phyloP scores from a whole-genome alignment of 352 stramenopile genomes.

The Thraustotheca clavata region DNA sequence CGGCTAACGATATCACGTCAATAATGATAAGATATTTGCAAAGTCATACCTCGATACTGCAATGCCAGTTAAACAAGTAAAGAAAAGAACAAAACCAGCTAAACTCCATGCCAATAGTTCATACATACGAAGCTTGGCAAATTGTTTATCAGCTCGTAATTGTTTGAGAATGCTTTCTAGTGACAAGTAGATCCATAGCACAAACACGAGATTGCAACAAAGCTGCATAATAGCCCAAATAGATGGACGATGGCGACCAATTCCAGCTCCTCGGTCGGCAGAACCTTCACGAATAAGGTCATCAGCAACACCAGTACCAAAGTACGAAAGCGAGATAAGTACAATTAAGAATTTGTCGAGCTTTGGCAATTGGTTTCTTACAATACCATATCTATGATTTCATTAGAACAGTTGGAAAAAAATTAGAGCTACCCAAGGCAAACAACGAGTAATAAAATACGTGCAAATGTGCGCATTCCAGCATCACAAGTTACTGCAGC shows the following conservation, averaged over 20 bases:
- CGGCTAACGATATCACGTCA: slow-evolving; percentile 29
- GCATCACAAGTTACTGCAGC: slow-evolving; percentile 72
- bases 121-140: slow-evolving; percentile 87
- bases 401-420: not conserved
- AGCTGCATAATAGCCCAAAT: slow-evolving; percentile 80
- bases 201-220: slow-evolving; percentile 81
- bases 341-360: slow-evolving; percentile 45
- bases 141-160: slow-evolving; percentile 80
- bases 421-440: slow-evolving; percentile 45
- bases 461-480: slow-evolving; percentile 74
- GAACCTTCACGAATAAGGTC: slow-evolving; percentile 71
- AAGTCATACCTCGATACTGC: slow-evolving; percentile 38
- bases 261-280: slow-evolving; percentile 38
- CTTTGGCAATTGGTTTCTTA: slow-evolving; percentile 44
- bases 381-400: slow-evolving; percentile 61
- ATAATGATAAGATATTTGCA: not conserved
- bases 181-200: slow-evolving; percentile 87
- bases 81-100: slow-evolving; percentile 81
- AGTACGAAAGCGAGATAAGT: slow-evolving; percentile 68
- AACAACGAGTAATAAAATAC: slow-evolving; percentile 77
- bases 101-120: slow-evolving; percentile 69
- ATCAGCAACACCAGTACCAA: slow-evolving; percentile 60
- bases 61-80: slow-evolving; percentile 76
- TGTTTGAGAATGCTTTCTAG: slow-evolving; percentile 78
- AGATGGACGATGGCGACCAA: slow-evolving; percentile 72